These are phyloP conservation scores for Fusarium armeniacum DNA, from an alignment of 2,329 filamentous ascomycete species.

Conservation along the genomic window DNA sequence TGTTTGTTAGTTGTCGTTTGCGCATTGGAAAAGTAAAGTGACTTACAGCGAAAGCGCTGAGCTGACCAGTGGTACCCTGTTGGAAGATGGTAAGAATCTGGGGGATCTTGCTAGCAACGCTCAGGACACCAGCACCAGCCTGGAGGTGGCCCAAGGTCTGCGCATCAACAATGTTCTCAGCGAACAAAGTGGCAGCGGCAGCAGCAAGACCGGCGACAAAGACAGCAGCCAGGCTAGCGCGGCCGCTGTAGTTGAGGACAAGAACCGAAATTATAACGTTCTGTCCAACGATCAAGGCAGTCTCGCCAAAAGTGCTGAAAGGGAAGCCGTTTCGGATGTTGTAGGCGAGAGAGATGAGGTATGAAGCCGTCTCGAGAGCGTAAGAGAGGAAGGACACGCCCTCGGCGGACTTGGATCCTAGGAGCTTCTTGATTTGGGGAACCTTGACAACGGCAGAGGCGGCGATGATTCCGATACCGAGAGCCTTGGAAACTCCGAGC, in stretches of 20 bases:
- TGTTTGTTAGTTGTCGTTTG: background rate
- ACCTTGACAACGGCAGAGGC: constrained; percentile 95
- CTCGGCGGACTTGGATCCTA: constrained; percentile 81
- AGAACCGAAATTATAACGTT: constrained; percentile 90
- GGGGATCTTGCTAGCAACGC: constrained; percentile 91
- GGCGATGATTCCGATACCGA: constrained; percentile 93
- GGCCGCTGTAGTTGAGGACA: constrained; percentile 86
- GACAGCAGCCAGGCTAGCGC: constrained; percentile 75
- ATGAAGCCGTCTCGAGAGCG: constrained; percentile 88
- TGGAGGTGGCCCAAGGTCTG: constrained; percentile 81
- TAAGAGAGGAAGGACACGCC: constrained; percentile 93
- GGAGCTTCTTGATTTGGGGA: constrained; percentile 94
- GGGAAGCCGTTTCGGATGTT: constrained; percentile 92
- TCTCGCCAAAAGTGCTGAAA: constrained; percentile 97
- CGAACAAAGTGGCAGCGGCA: constrained; percentile 78
- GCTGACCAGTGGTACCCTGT: constrained; percentile 90
- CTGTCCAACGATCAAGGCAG: constrained; percentile 89
- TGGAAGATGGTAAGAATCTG: constrained; percentile 90
- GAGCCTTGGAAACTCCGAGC: constrained; percentile 89
- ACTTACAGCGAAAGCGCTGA: constrained; percentile 95
- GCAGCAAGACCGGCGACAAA: constrained; percentile 84
- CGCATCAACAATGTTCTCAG: constrained; percentile 73
- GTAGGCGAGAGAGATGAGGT: constrained; percentile 92
- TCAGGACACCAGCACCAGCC: constrained; percentile 84
- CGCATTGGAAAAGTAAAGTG: fast-evolving